Percentiles rank a stretch among this genome's conserved stretches.
These are phyloP conservation scores for Pseudocercospora fijiensis DNA, from an alignment of 2,329 filamentous ascomycete genomes.

Conservation along the genomic window DNA sequence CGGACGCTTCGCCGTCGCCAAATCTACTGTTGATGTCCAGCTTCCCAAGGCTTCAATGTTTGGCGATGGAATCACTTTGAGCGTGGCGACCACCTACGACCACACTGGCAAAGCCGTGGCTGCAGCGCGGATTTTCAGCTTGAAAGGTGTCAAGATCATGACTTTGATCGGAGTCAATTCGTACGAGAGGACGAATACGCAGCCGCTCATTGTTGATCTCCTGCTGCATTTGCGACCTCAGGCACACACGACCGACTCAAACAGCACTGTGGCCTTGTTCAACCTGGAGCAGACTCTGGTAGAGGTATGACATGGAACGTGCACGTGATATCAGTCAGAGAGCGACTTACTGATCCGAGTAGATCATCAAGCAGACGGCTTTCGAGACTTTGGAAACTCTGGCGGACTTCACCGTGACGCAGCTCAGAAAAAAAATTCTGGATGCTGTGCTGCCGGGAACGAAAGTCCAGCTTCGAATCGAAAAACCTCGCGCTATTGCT, in stretches of 20 bases:
- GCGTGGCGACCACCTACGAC: conserved; percentile 34
- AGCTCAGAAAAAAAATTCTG: conserved; percentile 39
- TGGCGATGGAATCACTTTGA: conserved; percentile 50
- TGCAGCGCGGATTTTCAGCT: conserved; percentile 32
- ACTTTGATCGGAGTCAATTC: conserved; percentile 70
- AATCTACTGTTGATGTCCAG: conserved; percentile 40
- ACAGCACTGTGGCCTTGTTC: conserved; percentile 44
- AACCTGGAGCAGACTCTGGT: conserved; percentile 61
- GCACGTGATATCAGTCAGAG: neutral
- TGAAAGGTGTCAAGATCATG: conserved; percentile 60
- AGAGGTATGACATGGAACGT: conserved; percentile 56
- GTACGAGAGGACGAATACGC: conserved; percentile 65
- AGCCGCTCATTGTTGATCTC: conserved; percentile 64
- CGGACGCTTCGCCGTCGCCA: conserved; percentile 25
- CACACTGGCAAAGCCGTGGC: conserved; percentile 39
- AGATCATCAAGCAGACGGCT: conserved; percentile 45
- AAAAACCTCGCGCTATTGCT: conserved; percentile 72
- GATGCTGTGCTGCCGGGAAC: conserved; percentile 41
- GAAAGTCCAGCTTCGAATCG: conserved; percentile 61
- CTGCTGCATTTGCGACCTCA: conserved; percentile 57
- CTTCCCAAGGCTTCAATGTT: conserved; percentile 69
- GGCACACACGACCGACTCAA: conserved; percentile 10
- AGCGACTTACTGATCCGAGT: neutral
- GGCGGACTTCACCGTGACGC: conserved; percentile 46
- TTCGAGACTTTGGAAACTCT: conserved; percentile 53